Percentiles rank a stretch among this genome's conserved stretches.
Conservation (phyloP, 495 filamentous ascomycete species). For the Hypoxylon cercidicola region DNA sequence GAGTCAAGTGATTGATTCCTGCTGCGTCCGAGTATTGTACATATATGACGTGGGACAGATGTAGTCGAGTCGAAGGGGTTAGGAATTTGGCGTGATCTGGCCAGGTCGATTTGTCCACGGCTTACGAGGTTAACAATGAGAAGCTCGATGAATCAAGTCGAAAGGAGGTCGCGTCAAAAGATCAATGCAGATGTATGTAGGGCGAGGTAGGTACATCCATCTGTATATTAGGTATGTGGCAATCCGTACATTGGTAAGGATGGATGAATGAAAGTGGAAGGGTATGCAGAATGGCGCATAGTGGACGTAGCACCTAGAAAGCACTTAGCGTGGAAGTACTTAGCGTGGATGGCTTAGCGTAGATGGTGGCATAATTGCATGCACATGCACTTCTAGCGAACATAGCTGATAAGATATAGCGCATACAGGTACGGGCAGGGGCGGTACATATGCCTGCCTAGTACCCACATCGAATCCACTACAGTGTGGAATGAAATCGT, state of each 20-base stretch:
- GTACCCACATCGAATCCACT: background rate
- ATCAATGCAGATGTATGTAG: slow-evolving; percentile 9
- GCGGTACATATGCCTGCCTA: slow-evolving; percentile 6
- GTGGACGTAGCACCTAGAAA: slow-evolving; percentile 5
- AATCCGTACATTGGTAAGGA: slow-evolving; percentile 15
- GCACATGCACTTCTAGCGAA: background rate
- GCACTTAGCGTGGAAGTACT: background rate
- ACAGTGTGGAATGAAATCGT: background rate
- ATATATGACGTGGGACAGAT: slow-evolving; percentile 36
- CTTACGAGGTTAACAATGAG: slow-evolving; percentile 28
- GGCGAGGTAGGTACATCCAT: slow-evolving; percentile 21
- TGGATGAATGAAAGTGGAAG: slow-evolving; percentile 22
- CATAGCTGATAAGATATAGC: slow-evolving; percentile 33
- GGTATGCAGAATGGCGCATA: slow-evolving; percentile 20
- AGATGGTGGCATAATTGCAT: no score
- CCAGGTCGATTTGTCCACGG: slow-evolving; percentile 7
- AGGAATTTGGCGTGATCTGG: slow-evolving; percentile 2
- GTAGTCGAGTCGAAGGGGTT: slow-evolving; percentile 4
- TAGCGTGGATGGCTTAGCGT: no score
- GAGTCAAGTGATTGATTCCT: slow-evolving; percentile 27
- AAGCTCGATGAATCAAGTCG: slow-evolving; percentile 20
- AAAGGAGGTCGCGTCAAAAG: slow-evolving; percentile 10
- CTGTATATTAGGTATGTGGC: slow-evolving; percentile 30
- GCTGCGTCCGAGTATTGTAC: slow-evolving; percentile 23
- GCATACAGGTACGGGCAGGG: slow-evolving; percentile 24